Evolutionary conservation across 352 stramenopile genomes (phyloP), one percentile per base, ranked within the genome.

Genomic region (Elongisporangium undulatum): DNA sequence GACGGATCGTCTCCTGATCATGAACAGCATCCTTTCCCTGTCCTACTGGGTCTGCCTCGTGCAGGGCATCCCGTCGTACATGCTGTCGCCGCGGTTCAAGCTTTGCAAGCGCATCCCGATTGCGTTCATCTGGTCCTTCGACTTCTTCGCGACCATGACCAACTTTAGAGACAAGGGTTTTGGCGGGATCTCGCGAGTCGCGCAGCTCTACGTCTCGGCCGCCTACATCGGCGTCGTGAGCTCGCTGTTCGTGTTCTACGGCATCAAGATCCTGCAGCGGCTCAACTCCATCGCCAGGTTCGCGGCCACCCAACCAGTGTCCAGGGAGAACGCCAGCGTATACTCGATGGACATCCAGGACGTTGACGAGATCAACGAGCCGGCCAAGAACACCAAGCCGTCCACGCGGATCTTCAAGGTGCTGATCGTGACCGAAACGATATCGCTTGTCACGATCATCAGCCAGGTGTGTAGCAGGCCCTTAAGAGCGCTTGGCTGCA

Each of bases 1-100:
- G 29, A 41, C 29, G 8, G n/a, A n/a, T n/a, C 26, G 26, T 34
- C 29, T 41, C 8, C 1, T 41, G 29, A 2, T 41, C 5, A 41
- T 51, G 16, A n/a, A 20, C 59, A 82, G 70, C 34, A 82, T 86
- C 56, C 64, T 85, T 63, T 74, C 76, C 22, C 59, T 89, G 24
- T 65, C 55, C 5, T 89, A 84, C 53, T 87, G 79, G 76, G 67
- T 77, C 56, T 71, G 72, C 16, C 77, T 89, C 23, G 82, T 83
- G 49, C 74, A 85, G 55, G 61, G 69, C 19, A 72, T 72, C 34
- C 66, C 66, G 19, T 66, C 68, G 0, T 59, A 75, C 8, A 53
- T 64, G 24, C 69, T 69, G 23, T 66, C 64, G 15, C 56, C 56
- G 15, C 64, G 53, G 10, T 55, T 82, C 23, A 20, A 51, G 38